Conservation (phyloP, 192 early-diverging fungal genomes). For the Podila epigama region DNA sequence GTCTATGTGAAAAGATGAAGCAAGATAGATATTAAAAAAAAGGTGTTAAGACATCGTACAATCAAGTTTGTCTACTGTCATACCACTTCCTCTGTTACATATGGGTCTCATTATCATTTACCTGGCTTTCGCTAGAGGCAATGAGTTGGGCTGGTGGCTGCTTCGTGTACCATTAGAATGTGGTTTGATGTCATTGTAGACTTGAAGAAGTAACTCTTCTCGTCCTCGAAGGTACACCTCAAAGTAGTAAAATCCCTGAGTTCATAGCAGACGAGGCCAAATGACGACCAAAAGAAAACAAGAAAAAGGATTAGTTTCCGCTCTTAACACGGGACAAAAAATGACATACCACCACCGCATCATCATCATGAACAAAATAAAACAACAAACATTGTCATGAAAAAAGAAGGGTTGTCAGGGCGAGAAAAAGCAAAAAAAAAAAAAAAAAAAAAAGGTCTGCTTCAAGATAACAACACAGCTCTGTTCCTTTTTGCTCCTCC, state of each 20-base stretch:
- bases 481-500: no score
- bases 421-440: no score
- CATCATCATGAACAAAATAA: no score
- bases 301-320: not conserved
- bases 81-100: not conserved
- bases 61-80: no score
- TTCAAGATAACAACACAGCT: no score
- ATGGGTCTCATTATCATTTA: constrained; percentile 27
- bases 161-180: constrained; percentile 13
- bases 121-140: constrained; percentile 57
- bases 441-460: no score
- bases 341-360: no score
- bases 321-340: not conserved
- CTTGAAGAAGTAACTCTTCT: constrained; percentile 72
- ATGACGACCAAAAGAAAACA: not conserved
- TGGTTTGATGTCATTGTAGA: constrained; percentile 57
- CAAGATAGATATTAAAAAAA: not conserved
- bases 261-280: not conserved
- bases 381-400: no score
- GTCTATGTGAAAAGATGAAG: not conserved
- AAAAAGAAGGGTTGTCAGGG: no score
- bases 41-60: not conserved
- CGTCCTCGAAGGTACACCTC: constrained; percentile 71
- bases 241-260: constrained; percentile 72
- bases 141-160: constrained; percentile 38